Base-by-base conservation (phyloP, 164 flowering plant species). In the Sextonia rubra region DNA sequence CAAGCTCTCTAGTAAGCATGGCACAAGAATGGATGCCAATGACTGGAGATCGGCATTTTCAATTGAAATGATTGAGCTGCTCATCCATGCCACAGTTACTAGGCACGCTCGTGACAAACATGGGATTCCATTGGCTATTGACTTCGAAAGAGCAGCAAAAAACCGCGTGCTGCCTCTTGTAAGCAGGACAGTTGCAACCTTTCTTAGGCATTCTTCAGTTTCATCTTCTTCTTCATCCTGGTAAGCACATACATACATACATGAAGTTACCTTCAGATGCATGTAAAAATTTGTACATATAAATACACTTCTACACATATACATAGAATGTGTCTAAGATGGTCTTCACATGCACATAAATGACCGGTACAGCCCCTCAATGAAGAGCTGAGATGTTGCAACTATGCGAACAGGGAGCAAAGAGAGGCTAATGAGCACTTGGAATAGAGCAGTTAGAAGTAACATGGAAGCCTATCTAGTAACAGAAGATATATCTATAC, bases 71-170 rank as follows among this genome's bases (percentile, higher is more conserved):
- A 87, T 69, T 48, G 71, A 74, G 63, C 60, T 74, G 82, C 82
- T 83, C 79, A 89, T 79, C 96, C 91, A 91, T 63, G 89, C 76
- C 69, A 88, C 77, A 2, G 89, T 88, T 55, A 83, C 81, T 3
- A 89, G 80, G 83, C 90, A 80, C 30, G 90, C 90, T 47, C 84
- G 79, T 32, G 88, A 84, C 60, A 91, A 76, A 49, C 77, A 72
- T 56, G 90, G 90, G 18, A 80, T 76, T 60, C 87, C 84, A 69
- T 84, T 83, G 4, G 78, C 85, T 37, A 85, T 82, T 48, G 83
- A 79, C 37, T 77, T 80, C 11, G 87, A 74, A 62, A 91, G 88
- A 30, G 87, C 86, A 47, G 72, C 66, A 66, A 88, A 64, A 5
- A 91, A 80, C 60, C 85, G 83, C 70, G 71, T 79, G 66, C 73